These are phyloP conservation scores for Didymella keratinophila DNA, from an alignment of 2,329 filamentous ascomycete species.

Conservation along the genomic window DNA sequence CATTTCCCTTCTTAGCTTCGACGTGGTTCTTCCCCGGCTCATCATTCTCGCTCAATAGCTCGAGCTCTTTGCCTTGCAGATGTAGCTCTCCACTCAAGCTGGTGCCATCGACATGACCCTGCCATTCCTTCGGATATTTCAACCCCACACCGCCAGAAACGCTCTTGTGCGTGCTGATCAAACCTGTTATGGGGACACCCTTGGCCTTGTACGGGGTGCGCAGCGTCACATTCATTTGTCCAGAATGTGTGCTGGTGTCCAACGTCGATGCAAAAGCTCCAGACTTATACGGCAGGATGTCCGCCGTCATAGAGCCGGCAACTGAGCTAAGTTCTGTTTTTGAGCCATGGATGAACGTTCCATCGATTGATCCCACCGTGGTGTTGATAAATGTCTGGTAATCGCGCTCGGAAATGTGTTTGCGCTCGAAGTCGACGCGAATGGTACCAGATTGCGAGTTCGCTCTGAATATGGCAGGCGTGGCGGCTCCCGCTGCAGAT, in stretches of 20 bases:
- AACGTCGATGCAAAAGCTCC: constrained; percentile 41
- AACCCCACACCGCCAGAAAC: constrained; percentile 48
- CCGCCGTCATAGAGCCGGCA: constrained; percentile 50
- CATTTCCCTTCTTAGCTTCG: constrained; percentile 52
- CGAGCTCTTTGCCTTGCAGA: constrained; percentile 50
- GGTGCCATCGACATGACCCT: constrained; percentile 50
- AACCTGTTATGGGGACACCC: constrained; percentile 33
- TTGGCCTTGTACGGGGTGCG: constrained; percentile 43
- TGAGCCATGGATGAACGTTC: constrained; percentile 53
- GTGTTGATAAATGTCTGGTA: constrained; percentile 52
- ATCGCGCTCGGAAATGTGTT: constrained; percentile 51
- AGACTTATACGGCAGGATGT: constrained; percentile 48
- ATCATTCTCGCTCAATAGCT: constrained; percentile 41
- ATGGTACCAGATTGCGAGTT: constrained; percentile 50
- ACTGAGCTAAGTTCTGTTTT: constrained; percentile 46
- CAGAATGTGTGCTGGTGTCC: constrained; percentile 46
- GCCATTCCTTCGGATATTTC: constrained; percentile 54
- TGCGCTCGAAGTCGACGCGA: constrained; percentile 45
- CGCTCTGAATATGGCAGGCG: constrained; percentile 50
- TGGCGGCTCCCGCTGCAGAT: constrained; percentile 34
- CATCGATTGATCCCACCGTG: constrained; percentile 49
- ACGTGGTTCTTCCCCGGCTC: constrained; percentile 44
- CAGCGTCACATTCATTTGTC: constrained; percentile 46
- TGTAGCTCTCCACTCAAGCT: constrained; percentile 49
- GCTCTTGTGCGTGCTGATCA: constrained; percentile 49